These are phyloP conservation scores for Heterococcus sp. DNA, from an alignment of 108 stramenopile genomes.

Conservation along the genomic window DNA sequence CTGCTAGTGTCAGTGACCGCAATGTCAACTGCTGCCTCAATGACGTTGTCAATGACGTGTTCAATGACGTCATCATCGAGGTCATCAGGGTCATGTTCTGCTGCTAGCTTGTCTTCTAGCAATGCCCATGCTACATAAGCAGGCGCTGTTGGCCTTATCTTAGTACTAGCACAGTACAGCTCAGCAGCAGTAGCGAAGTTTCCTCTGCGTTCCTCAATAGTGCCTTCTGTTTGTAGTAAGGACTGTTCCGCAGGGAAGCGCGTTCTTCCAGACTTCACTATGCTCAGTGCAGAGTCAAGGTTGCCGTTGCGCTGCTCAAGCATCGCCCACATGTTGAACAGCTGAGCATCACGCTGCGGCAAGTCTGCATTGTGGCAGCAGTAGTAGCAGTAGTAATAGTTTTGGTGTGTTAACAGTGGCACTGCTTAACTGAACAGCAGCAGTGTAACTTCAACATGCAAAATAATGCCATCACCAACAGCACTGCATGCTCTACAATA, in stretches of 20 bases:
- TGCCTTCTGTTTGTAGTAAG: not conserved
- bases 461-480: too few species aligned
- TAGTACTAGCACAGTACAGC: slow-evolving; percentile 21
- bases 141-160: slow-evolving; percentile 11
- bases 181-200: slow-evolving; percentile 15
- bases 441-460: too few species aligned
- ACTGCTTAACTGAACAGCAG: too few species aligned
- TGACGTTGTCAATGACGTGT: not conserved
- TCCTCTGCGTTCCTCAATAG: slow-evolving; percentile 11
- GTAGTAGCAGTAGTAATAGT: too few species aligned
- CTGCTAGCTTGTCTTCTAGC: slow-evolving; percentile 15
- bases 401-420: too few species aligned
- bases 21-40: not conserved
- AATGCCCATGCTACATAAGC: slow-evolving; percentile 38
- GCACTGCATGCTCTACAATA: too few species aligned
- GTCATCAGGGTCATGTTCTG: not conserved
- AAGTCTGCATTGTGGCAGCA: slow-evolving; percentile 9
- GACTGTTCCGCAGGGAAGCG: not conserved
- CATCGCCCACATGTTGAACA: slow-evolving; percentile 46
- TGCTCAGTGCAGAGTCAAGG: not conserved
- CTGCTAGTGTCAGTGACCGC: not conserved
- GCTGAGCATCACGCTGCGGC: slow-evolving; percentile 5
- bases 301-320: not conserved
- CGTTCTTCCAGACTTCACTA: not conserved
- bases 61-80: not conserved